These are phyloP conservation scores for Suillus variegatus DNA, from an alignment of 768 basidiomycete species.

Conservation along the genomic window DNA sequence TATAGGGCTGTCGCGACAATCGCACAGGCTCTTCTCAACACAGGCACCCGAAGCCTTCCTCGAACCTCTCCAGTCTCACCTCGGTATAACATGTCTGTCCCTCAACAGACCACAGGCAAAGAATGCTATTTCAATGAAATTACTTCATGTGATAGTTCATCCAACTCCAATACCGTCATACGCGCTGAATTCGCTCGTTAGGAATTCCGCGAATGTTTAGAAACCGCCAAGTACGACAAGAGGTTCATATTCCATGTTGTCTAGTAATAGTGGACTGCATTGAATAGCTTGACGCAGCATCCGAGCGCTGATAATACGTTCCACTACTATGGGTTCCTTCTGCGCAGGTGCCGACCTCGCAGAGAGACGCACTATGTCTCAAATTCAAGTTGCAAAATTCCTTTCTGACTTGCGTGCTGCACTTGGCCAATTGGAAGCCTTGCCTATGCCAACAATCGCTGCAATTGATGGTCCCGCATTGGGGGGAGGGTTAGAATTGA, in stretches of 20 bases:
- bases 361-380: slow-evolving; percentile 84
- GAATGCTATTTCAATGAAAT: slow-evolving; percentile 80
- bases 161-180: slow-evolving; percentile 10
- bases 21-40: slow-evolving; percentile 22
- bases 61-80: slow-evolving; percentile 51
- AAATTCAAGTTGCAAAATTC: slow-evolving; percentile 72
- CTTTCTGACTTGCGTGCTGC: slow-evolving; percentile 73
- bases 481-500: slow-evolving; percentile 89
- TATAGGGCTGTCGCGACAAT: background rate
- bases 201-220: slow-evolving; percentile 74
- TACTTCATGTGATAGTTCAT: slow-evolving; percentile 58
- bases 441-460: slow-evolving; percentile 88
- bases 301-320: slow-evolving; percentile 82
- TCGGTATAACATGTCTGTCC: slow-evolving; percentile 72
- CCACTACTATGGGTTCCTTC: slow-evolving; percentile 75
- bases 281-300: slow-evolving; percentile 41
- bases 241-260: slow-evolving; percentile 41
- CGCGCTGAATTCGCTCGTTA: slow-evolving; percentile 29
- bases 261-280: background rate
- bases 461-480: slow-evolving; percentile 93
- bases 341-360: slow-evolving; percentile 91
- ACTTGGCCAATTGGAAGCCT: slow-evolving; percentile 71
- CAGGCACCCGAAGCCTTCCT: slow-evolving; percentile 41
- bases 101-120: slow-evolving; percentile 81
- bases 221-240: slow-evolving; percentile 65